These are phyloP conservation scores for Dictyostelium brefeldianum DNA, from an alignment of 78 protist species.

Conservation along the genomic window DNA sequence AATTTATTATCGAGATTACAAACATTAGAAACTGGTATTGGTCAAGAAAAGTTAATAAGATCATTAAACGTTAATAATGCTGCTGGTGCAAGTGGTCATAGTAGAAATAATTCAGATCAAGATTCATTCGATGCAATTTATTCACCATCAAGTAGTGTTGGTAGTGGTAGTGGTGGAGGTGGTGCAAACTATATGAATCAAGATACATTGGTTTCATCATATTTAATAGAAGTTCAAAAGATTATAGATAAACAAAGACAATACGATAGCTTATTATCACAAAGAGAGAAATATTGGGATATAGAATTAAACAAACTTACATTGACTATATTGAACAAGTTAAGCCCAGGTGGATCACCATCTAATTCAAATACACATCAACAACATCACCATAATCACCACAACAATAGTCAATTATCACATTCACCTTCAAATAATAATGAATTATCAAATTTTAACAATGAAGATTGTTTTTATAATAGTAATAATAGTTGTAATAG, in stretches of 20 bases:
- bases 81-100: neutral
- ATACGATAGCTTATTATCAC: constrained; percentile 48
- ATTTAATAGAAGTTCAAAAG: constrained; percentile 12
- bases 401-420: neutral
- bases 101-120: constrained; percentile 13
- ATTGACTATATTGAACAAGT: neutral
- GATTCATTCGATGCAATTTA: neutral
- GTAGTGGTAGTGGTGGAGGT: neutral
- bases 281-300: constrained; percentile 73
- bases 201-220: neutral
- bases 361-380: neutral
- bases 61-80: neutral
- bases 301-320: constrained; percentile 39
- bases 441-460: neutral
- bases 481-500: constrained; percentile 14
- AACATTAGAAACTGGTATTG: constrained; percentile 47
- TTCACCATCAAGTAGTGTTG: neutral
- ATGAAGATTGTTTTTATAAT: neutral
- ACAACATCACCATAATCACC: neutral
- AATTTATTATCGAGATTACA: constrained; percentile 27
- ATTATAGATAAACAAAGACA: constrained; percentile 54
- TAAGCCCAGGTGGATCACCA: neutral
- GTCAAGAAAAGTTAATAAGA: constrained; percentile 28
- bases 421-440: neutral
- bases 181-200: neutral